phyloP scores from a whole-genome alignment of 2,329 filamentous ascomycete genomes.

The Ustilaginoidea virens region DNA sequence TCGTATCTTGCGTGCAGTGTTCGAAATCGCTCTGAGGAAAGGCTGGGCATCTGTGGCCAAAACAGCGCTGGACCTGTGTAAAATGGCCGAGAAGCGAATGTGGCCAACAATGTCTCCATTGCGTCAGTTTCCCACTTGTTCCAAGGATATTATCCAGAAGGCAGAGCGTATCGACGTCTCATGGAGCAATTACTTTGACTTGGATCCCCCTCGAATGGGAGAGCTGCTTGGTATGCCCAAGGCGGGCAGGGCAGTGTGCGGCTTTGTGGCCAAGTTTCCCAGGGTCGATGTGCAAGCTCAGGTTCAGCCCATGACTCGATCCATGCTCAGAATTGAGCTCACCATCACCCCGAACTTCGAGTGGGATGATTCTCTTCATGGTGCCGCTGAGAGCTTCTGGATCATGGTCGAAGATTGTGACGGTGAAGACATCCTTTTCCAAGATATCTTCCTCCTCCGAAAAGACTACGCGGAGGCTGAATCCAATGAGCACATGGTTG shows the following conservation, averaged over 20 bases:
- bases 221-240: conserved; percentile 84
- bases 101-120: conserved; percentile 98
- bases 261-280: conserved; percentile 81
- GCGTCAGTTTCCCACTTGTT: conserved; percentile 72
- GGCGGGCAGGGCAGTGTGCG: conserved; percentile 72
- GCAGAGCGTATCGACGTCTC: conserved; percentile 88
- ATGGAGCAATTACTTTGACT: conserved; percentile 87
- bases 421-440: conserved; percentile 87
- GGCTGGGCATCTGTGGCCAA: conserved; percentile 91
- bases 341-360: conserved; percentile 89
- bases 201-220: conserved; percentile 92
- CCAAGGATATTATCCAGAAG: conserved; percentile 77
- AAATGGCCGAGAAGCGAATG: conserved; percentile 99
- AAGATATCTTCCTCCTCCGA: conserved; percentile 84
- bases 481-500: conserved; percentile 83
- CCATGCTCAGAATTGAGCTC: conserved; percentile 79
- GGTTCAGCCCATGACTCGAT: conserved; percentile 87
- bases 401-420: conserved; percentile 95
- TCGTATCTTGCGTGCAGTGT: conserved; percentile 86
- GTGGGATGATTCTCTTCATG: conserved; percentile 86
- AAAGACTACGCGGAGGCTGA: conserved; percentile 78
- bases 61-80: conserved; percentile 84
- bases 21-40: conserved; percentile 94
- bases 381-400: conserved; percentile 86
- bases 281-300: conserved; percentile 84